Evolutionary conservation across 2,329 filamentous ascomycete species (phyloP).

Genomic region (Lasiodiplodia sp.): DNA sequence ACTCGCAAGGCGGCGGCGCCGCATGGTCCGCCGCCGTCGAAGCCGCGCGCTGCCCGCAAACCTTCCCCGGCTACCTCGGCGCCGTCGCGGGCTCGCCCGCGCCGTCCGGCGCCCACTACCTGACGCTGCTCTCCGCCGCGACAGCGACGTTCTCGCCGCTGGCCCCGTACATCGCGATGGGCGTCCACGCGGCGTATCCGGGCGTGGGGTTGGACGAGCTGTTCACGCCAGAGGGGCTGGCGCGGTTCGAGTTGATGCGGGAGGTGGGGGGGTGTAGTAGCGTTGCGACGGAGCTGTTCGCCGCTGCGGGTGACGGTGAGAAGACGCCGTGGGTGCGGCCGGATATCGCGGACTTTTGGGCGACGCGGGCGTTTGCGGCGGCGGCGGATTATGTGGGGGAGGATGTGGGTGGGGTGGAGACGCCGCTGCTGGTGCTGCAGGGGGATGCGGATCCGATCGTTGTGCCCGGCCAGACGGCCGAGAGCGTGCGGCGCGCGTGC

Average conservation of each 20-base stretch:
- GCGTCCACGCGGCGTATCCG: background rate
- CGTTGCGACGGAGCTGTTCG: constrained; percentile 5
- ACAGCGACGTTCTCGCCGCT: background rate
- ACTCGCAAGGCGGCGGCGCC: constrained; percentile 56
- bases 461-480: background rate
- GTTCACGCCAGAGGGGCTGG: background rate
- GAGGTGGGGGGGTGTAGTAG: background rate
- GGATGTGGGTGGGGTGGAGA: background rate
- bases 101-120: background rate
- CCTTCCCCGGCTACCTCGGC: constrained; percentile 7
- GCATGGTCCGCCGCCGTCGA: constrained; percentile 48
- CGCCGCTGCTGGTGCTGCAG: constrained; percentile 17
- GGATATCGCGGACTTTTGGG: background rate
- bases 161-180: background rate
- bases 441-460: background rate
- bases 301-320: no score
- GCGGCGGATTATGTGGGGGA: background rate
- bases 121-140: background rate
- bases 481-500: background rate
- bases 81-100: background rate
- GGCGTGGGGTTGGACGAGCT: background rate
- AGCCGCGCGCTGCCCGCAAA: no score
- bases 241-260: background rate
- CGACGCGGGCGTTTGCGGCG: background rate
- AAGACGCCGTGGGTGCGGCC: background rate